Conservation (phyloP, 2,329 filamentous ascomycete species). For the Stemphylium vesicarium region DNA sequence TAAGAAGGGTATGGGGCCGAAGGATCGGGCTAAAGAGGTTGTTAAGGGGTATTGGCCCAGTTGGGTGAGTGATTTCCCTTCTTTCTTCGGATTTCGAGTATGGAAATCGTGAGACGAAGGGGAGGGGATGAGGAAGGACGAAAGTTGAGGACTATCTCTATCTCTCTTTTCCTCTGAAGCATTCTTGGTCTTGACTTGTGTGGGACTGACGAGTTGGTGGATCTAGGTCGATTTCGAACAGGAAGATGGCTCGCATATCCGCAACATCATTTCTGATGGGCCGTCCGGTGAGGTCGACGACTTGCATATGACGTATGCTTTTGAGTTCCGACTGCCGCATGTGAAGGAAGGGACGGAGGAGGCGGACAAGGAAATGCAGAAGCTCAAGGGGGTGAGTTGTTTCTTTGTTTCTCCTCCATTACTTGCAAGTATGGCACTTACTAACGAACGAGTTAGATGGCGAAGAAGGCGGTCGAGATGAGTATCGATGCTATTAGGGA, state of each 20-base stretch:
- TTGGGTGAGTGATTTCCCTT: conserved; percentile 42
- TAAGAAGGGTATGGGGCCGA: conserved; percentile 41
- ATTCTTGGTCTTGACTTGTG: too few relatives aligned
- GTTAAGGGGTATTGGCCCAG: conserved; percentile 48
- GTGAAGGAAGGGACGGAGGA: conserved; percentile 46
- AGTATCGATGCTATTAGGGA: conserved; percentile 52
- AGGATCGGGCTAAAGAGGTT: conserved; percentile 45
- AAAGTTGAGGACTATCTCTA: too few relatives aligned
- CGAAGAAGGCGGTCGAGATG: conserved; percentile 52
- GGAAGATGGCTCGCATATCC: conserved; percentile 51
- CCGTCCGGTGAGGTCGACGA: conserved; percentile 41
- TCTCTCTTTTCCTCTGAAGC: too few relatives aligned
- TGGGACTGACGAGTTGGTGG: neutral
- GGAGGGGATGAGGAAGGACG: too few relatives aligned
- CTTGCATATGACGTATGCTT: conserved; percentile 56
- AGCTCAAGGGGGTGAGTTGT: conserved; percentile 30
- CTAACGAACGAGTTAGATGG: conserved; percentile 33
- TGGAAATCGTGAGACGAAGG: neutral
- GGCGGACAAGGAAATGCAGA: conserved; percentile 35
- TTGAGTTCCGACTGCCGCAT: conserved; percentile 50
- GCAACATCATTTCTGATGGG: conserved; percentile 54
- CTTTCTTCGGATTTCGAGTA: neutral
- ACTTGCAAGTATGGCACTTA: neutral
- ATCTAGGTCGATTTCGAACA: conserved; percentile 55
- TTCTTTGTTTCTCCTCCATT: neutral